phyloP scores from a whole-genome alignment of 176 grass and related monocot genomes.

The Oryza longistaminata region DNA sequence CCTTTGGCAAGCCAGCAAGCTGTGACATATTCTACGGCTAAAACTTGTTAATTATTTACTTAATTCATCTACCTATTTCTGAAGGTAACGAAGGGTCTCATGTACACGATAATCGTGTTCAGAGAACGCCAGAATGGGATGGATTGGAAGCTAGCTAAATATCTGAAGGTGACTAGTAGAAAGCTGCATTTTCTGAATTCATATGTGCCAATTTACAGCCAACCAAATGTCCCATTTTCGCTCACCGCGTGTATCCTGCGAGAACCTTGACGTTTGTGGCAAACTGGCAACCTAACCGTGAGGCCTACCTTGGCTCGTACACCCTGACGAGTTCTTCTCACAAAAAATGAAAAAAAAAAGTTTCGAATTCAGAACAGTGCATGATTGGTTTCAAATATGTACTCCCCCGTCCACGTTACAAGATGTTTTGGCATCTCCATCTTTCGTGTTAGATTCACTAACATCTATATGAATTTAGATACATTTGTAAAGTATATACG shows the following conservation, averaged over 20 bases:
- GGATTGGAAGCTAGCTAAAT: constrained; percentile 1
- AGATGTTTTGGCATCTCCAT: too few relatives aligned
- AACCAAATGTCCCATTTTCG: constrained; percentile 16
- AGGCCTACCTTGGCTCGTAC: neutral
- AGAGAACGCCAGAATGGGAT: neutral
- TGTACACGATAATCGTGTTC: neutral
- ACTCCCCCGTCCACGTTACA: too few relatives aligned
- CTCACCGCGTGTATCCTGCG: neutral
- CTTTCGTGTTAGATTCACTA: too few relatives aligned
- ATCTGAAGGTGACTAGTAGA: constrained; percentile 7
- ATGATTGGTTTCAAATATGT: neutral
- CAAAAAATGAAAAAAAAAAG: neutral
- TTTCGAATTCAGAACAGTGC: neutral
- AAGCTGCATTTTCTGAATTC: neutral
- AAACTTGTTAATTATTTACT: neutral
- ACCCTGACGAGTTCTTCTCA: neutral
- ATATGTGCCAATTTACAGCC: neutral
- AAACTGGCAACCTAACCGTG: neutral
- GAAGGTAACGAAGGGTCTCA: neutral
- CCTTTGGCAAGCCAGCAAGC: neutral
- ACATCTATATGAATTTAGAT: too few relatives aligned
- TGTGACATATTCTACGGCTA: neutral
- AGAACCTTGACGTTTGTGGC: neutral
- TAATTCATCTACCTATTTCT: neutral
- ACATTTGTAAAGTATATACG: too few relatives aligned